Evolutionary conservation across 2,329 filamentous ascomycete genomes (phyloP), one percentile per base, ranked within the genome.

Genomic region (Microsporum ferrugineum): DNA sequence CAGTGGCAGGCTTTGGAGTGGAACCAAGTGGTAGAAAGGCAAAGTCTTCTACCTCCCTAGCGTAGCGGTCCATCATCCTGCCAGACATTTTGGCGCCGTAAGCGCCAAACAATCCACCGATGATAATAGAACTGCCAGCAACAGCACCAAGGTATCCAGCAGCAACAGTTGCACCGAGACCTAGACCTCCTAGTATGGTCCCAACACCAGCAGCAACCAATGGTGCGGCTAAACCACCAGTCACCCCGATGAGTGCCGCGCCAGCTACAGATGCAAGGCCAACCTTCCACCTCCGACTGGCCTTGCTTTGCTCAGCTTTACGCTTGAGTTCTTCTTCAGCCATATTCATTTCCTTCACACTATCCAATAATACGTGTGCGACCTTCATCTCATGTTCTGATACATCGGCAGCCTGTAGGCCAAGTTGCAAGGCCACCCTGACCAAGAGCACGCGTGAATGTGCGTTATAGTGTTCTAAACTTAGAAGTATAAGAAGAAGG

Each of bases 71-170:
- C 80, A 96, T 88, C 80, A 91, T 89, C 71, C 91, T 87, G 59
- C 86, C 84, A 0, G 88, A 88, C 80, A 95, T 91, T 39, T 86
- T 84, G 1, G 87, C 85, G 49, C 88, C 88, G 70, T 95, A 96
- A n/a, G 94, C 89, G 6, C 94, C 94, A 69, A 97, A 96, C 43
- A 97, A 77, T 41, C 88, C 84, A 14, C 91, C 92, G 34, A 96
- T 87, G 47, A 91, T 78, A 14, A 94, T 82, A 3, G 86, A 84
- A 64, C 88, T 94, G 41, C 91, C 86, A 1, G 90, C 88, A 69
- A 96, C 80, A 17, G 85, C 82, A 8, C 91, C 92, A 0, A 97
- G 77, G 59, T 96, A 84, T 0, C 85, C 85, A 23, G 91, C 89
- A 8, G 89, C 87, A 27, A 86, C 85, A 1, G 85, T 86, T 0